phyloP scores from a whole-genome alignment of 345 rosid genomes.

The Arabis hirsuta region DNA sequence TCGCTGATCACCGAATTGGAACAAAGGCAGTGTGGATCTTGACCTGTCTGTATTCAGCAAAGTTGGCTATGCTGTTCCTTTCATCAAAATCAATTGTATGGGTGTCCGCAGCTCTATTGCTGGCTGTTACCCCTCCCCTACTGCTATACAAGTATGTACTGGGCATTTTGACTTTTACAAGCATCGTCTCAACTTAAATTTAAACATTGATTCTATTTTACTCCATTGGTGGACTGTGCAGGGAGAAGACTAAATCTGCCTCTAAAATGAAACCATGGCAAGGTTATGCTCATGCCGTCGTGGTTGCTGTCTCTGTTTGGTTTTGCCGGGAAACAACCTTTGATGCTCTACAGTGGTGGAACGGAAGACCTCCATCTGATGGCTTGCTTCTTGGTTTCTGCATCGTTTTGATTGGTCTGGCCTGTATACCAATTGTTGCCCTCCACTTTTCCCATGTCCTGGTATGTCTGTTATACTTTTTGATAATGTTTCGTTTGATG shows the following conservation, averaged over 20 bases:
- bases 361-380: slow-evolving; percentile 92
- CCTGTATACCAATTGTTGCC: slow-evolving; percentile 88
- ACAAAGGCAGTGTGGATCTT: slow-evolving; percentile 87
- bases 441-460: slow-evolving; percentile 91
- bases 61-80: slow-evolving; percentile 87
- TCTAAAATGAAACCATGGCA: slow-evolving; percentile 98
- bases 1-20: slow-evolving; percentile 75
- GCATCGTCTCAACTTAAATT: slow-evolving; percentile 17
- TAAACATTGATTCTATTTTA: not conserved
- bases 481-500: slow-evolving; percentile 6
- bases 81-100: slow-evolving; percentile 85
- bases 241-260: slow-evolving; percentile 80
- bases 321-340: slow-evolving; percentile 95
- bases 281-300: slow-evolving; percentile 84
- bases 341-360: slow-evolving; percentile 98
- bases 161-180: slow-evolving; percentile 6
- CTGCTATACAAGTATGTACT: slow-evolving; percentile 85
- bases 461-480: slow-evolving; percentile 53
- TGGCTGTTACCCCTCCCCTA: slow-evolving; percentile 89
- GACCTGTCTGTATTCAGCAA: slow-evolving; percentile 90
- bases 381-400: slow-evolving; percentile 94
- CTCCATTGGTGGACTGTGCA: slow-evolving; percentile 48
- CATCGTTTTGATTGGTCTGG: slow-evolving; percentile 79
- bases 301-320: slow-evolving; percentile 90
- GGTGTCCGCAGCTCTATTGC: slow-evolving; percentile 80